These are phyloP conservation scores for Cotoneaster glaucophyllus DNA, from an alignment of 306 rosid species.

Conservation along the genomic window DNA sequence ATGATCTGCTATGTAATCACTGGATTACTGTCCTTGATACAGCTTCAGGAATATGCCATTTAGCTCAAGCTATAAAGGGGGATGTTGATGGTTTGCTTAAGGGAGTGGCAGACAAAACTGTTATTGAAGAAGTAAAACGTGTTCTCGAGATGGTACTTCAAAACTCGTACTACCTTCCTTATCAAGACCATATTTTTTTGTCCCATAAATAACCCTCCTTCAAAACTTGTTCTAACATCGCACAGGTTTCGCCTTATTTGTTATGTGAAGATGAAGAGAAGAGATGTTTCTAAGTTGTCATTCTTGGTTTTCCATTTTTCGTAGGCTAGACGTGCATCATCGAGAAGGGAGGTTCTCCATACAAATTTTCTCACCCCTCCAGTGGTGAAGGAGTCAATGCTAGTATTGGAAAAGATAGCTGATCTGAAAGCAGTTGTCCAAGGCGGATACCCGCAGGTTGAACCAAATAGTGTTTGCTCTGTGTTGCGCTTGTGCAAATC, in stretches of 20 bases:
- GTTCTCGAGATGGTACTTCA: conserved; percentile 72
- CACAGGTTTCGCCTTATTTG: neutral
- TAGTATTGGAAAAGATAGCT: conserved; percentile 37
- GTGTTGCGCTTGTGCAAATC: neutral
- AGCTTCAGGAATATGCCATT: conserved; percentile 44
- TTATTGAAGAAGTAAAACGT: conserved; percentile 70
- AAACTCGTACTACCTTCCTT: neutral
- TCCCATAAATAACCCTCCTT: no score
- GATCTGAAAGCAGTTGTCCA: conserved; percentile 71
- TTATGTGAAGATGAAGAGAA: neutral
- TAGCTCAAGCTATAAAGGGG: conserved; percentile 68
- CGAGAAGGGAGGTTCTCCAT: conserved; percentile 70
- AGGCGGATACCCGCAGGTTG: conserved; percentile 95
- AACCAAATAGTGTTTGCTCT: conserved; percentile 7
- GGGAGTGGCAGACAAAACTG: conserved; percentile 62
- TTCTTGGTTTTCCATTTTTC: neutral
- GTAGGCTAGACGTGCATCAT: conserved; percentile 36
- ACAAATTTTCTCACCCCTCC: conserved; percentile 89
- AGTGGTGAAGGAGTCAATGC: conserved; percentile 59
- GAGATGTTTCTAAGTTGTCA: neutral
- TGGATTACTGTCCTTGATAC: conserved; percentile 16
- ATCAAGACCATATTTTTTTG: neutral
- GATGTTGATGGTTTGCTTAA: conserved; percentile 53
- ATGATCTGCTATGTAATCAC: conserved; percentile 11
- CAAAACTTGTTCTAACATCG: no score